phyloP scores from a whole-genome alignment of 305 asterid species.

The Solanum aculeatissimum region DNA sequence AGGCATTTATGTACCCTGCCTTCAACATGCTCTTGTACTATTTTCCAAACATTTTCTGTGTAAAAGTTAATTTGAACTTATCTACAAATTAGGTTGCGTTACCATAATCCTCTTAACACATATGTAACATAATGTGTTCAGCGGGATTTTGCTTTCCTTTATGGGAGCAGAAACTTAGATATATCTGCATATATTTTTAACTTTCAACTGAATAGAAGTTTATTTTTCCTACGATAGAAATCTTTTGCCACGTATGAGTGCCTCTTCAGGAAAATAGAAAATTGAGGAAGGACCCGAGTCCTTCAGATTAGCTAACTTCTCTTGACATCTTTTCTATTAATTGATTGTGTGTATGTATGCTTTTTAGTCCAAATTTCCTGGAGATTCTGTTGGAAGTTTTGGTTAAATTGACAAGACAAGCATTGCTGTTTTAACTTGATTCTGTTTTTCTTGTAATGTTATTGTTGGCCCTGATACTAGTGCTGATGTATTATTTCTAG shows the following conservation, averaged over 20 bases:
- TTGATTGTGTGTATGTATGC: not conserved
- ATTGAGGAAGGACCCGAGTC: not conserved
- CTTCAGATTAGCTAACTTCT: not conserved
- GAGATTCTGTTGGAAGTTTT: not conserved
- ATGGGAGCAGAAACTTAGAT: not conserved
- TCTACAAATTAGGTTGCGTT: not conserved
- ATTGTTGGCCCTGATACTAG: not conserved
- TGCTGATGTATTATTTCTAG: constrained; percentile 23
- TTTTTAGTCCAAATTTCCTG: not conserved
- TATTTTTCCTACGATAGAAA: not conserved
- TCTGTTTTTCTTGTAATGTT: not conserved
- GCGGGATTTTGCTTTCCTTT: not conserved
- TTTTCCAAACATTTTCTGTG: not conserved
- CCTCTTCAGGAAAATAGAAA: not conserved
- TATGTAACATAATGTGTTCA: not conserved
- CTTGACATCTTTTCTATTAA: not conserved
- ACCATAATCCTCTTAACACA: not conserved
- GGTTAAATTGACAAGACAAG: not conserved
- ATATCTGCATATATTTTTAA: not conserved
- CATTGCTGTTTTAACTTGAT: not conserved
- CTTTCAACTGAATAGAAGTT: not conserved
- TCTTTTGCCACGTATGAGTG: not conserved
- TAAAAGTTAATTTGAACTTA: not conserved
- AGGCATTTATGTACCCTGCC: not conserved
- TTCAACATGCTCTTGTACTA: not conserved